Conservation (phyloP, 305 asterid species). For the Fraxinus greggii region DNA sequence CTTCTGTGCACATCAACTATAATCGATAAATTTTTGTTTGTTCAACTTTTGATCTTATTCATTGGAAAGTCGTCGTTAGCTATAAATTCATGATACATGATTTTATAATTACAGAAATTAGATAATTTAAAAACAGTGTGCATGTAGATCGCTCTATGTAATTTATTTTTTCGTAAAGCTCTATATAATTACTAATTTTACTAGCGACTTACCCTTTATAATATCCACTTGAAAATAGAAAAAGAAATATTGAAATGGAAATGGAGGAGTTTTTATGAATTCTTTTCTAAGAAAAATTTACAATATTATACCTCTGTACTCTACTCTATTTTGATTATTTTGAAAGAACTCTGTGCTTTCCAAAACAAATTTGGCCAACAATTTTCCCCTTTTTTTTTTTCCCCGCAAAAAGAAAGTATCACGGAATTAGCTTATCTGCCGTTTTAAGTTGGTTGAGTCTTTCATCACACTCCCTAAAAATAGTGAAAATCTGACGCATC, state of each 20-base stretch:
- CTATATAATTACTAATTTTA: not conserved
- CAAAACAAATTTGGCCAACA: not conserved
- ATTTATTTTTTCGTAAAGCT: not conserved
- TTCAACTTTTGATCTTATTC: too few species aligned
- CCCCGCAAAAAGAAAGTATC: not conserved
- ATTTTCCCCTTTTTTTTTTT: not conserved
- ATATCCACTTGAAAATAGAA: not conserved
- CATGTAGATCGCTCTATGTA: not conserved
- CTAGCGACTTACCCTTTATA: not conserved
- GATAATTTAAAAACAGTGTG: too few species aligned
- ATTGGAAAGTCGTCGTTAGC: too few species aligned
- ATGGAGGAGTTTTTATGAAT: not conserved
- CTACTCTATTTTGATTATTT: not conserved
- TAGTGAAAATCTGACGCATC: slow-evolving; percentile 29
- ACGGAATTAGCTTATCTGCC: not conserved
- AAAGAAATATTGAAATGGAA: not conserved
- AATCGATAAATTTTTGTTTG: not conserved
- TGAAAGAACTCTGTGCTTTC: not conserved
- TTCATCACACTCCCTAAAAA: slow-evolving; percentile 18
- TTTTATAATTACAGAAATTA: too few species aligned
- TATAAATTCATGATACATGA: too few species aligned
- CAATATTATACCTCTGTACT: not conserved
- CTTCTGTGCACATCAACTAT: too few species aligned
- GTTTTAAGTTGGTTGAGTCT: slow-evolving; percentile 8
- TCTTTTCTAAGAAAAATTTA: not conserved